Evolutionary conservation across 108 stramenopile genomes (phyloP).

Genomic region (Fistulifera solaris): DNA sequence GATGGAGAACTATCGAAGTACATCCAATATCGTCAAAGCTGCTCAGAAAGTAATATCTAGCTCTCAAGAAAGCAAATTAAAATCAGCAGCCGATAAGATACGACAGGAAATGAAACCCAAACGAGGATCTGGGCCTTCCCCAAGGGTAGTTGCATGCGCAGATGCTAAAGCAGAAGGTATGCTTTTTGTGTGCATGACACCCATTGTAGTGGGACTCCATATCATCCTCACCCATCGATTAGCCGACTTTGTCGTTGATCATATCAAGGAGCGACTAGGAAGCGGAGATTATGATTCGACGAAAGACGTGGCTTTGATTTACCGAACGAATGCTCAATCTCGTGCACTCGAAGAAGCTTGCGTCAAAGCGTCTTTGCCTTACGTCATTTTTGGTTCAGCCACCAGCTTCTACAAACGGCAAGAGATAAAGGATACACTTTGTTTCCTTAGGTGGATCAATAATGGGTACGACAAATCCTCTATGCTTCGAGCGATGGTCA

Average conservation of each 20-base stretch:
- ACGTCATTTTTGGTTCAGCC: constrained; percentile 62
- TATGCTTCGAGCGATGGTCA: constrained; percentile 60
- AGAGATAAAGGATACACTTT: constrained; percentile 72
- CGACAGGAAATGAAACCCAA: constrained; percentile 69
- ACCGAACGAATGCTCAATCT: constrained; percentile 88
- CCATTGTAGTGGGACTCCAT: no score
- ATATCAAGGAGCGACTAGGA: constrained; percentile 46
- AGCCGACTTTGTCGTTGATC: constrained; percentile 60
- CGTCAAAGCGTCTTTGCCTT: constrained; percentile 58
- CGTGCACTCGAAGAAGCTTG: constrained; percentile 84
- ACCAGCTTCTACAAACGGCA: constrained; percentile 69
- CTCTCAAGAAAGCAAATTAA: constrained; percentile 1
- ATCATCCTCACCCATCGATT: no score
- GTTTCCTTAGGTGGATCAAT: constrained; percentile 61
- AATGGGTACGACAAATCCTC: constrained; percentile 60
- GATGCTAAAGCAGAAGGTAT: constrained; percentile 59
- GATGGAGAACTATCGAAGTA: constrained; percentile 78
- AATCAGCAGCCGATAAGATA: constrained; percentile 20
- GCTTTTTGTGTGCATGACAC: neutral
- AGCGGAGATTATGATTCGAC: constrained; percentile 23
- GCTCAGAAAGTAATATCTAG: constrained; percentile 68
- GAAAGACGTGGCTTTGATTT: constrained; percentile 67
- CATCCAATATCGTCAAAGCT: constrained; percentile 70
- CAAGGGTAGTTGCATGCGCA: constrained; percentile 55
- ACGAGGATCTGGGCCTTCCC: constrained; percentile 58